Evolutionary conservation across 139 green algal species (phyloP).

Genomic region (Tetraselmis striata): DNA sequence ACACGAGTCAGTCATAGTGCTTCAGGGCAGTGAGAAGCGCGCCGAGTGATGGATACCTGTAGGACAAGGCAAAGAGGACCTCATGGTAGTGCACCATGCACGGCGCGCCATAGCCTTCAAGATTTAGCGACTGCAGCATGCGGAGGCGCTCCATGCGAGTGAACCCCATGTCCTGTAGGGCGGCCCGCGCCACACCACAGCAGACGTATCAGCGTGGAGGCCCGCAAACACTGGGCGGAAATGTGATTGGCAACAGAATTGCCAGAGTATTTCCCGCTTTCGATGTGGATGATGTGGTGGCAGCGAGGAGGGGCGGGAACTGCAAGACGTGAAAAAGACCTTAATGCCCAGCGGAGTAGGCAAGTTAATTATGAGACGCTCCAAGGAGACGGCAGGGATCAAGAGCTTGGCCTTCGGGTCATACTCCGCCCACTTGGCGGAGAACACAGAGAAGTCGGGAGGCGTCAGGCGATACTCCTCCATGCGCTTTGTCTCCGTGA

Average conservation of each 20-base stretch:
- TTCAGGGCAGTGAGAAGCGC: neutral
- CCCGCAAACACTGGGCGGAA: too few species aligned
- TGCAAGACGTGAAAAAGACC: too few species aligned
- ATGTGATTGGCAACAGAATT: too few species aligned
- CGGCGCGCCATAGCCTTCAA: neutral
- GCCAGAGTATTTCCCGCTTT: too few species aligned
- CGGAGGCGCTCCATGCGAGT: neutral
- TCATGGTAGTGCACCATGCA: neutral
- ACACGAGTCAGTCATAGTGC: neutral
- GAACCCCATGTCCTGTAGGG: neutral
- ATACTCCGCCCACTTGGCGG: neutral
- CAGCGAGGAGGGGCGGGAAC: too few species aligned
- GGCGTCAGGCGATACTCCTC: conserved; percentile 7
- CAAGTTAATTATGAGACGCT: neutral
- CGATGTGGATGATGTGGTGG: too few species aligned
- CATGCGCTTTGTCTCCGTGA: conserved; percentile 5
- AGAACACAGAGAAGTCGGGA: neutral
- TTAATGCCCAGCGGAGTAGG: neutral
- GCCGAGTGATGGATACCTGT: neutral
- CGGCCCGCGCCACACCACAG: neutral
- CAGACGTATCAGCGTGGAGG: too few species aligned
- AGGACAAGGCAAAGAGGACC: neutral
- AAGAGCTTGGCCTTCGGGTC: conserved; percentile 8
- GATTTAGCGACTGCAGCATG: neutral
- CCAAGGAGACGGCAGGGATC: neutral